Conservation (phyloP, 208 protist genomes). For the Endotrypanum monterogeii region DNA sequence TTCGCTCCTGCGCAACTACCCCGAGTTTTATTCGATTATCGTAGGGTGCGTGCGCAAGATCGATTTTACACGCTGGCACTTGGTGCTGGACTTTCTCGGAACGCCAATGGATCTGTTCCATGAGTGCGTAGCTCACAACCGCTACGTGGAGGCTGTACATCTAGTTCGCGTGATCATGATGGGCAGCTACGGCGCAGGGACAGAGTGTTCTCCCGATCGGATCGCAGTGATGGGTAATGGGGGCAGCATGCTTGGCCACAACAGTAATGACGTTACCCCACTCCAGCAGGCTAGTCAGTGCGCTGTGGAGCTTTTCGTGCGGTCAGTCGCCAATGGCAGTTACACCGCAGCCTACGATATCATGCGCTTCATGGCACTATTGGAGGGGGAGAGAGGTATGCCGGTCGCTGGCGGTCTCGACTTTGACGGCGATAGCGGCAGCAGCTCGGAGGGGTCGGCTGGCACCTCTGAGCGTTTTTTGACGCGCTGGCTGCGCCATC, state of each 20-base stretch:
- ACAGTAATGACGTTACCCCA: constrained; percentile 9
- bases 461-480: constrained; percentile 16
- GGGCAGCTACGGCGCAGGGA: constrained; percentile 33
- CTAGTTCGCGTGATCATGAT: constrained; percentile 75
- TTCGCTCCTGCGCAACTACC: constrained; percentile 62
- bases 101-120: constrained; percentile 59
- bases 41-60: constrained; percentile 79
- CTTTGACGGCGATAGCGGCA: not conserved
- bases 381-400: constrained; percentile 50
- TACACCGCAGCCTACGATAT: constrained; percentile 62
- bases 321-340: constrained; percentile 38
- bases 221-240: constrained; percentile 6
- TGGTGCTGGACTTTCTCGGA: constrained; percentile 72
- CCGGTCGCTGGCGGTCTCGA: constrained; percentile 19
- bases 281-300: constrained; percentile 38
- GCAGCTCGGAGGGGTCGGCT: not conserved
- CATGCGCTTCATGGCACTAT: constrained; percentile 69
- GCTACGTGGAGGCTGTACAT: constrained; percentile 66
- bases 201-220: constrained; percentile 13
- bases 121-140: constrained; percentile 65
- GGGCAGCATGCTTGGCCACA: not conserved
- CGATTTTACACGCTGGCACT: constrained; percentile 56
- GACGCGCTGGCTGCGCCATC: constrained; percentile 35
- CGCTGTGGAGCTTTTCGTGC: constrained; percentile 41
- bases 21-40: constrained; percentile 70